Conservation (phyloP, 345 rosid genomes). For the Hibiscus syriacus region DNA sequence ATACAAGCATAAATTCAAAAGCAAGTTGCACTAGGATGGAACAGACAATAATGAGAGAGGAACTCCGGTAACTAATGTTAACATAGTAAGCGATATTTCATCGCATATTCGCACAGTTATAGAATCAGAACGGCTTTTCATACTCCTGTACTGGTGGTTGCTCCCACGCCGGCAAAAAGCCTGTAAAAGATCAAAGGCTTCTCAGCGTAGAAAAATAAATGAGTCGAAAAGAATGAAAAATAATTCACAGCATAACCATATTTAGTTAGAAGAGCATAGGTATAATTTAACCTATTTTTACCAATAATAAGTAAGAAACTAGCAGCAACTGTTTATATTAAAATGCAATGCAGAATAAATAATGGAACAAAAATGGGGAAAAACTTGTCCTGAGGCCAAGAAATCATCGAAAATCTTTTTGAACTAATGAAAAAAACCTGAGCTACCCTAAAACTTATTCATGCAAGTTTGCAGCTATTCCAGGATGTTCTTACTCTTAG, state of each 20-base stretch:
- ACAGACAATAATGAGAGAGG: background rate
- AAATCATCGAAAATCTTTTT: background rate
- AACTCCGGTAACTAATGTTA: background rate
- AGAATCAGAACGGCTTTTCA: conserved; percentile 69
- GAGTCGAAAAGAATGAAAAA: background rate
- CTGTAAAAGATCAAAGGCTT: conserved; percentile 27
- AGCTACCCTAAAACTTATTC: background rate
- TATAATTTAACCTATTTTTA: background rate
- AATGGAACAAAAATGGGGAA: background rate
- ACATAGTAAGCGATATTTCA: conserved; percentile 12
- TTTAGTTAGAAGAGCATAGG: background rate
- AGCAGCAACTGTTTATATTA: background rate
- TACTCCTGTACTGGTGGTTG: conserved; percentile 61
- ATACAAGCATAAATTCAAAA: background rate
- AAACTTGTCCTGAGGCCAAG: background rate
- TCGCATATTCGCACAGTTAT: background rate
- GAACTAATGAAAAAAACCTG: background rate
- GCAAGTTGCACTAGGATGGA: background rate
- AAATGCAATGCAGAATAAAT: background rate
- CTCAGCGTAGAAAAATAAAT: conserved; percentile 4
- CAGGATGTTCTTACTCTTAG: background rate
- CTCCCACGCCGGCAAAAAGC: conserved; percentile 80
- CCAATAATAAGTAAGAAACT: background rate
- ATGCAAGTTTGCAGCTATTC: background rate
- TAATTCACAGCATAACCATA: background rate